A percentile compares a stretch with the other conserved stretches of the same genome.
These are phyloP conservation scores for Ceratobasidium sp. DNA, from an alignment of 1,284 basidiomycete species.

Conservation along the genomic window DNA sequence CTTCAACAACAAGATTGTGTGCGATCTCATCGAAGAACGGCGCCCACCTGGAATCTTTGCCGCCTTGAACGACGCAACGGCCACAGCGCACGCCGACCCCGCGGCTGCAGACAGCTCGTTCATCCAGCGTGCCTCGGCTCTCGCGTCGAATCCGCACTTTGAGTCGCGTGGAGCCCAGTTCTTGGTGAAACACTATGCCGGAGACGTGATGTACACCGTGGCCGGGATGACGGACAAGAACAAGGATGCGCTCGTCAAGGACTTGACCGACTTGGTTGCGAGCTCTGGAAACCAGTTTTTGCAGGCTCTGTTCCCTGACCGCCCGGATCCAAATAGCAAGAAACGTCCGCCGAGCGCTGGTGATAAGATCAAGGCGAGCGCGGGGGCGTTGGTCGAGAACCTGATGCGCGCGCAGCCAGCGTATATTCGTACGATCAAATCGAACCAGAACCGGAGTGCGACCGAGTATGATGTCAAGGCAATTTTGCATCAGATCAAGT, in stretches of 20 bases:
- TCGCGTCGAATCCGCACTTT: conserved; percentile 88
- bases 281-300: conserved; percentile 85
- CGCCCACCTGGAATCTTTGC: conserved; percentile 98
- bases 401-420: conserved; percentile 96
- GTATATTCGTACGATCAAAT: conserved; percentile 99
- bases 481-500: conserved; percentile 98
- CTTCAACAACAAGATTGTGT: conserved; percentile 97
- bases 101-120: conserved; percentile 97
- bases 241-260: conserved; percentile 96
- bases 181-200: conserved; percentile 94
- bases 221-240: conserved; percentile 99
- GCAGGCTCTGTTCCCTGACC: conserved; percentile 91
- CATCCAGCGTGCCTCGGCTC: conserved; percentile 86
- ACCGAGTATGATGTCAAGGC: conserved; percentile 95
- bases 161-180: conserved; percentile 92
- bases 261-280: conserved; percentile 90
- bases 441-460: conserved; percentile 95
- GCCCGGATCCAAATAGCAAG: conserved; percentile 96
- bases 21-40: conserved; percentile 96
- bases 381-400: conserved; percentile 94
- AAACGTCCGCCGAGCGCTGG: conserved; percentile 98
- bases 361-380: conserved; percentile 97
- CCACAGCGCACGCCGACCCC: conserved; percentile 98
- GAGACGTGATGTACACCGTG: conserved; percentile 98
- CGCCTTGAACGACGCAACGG: conserved; percentile 97